Evolutionary conservation across 345 rosid species (phyloP), one percentile per base, ranked within the genome.

Genomic region (Nephelium lappaceum): DNA sequence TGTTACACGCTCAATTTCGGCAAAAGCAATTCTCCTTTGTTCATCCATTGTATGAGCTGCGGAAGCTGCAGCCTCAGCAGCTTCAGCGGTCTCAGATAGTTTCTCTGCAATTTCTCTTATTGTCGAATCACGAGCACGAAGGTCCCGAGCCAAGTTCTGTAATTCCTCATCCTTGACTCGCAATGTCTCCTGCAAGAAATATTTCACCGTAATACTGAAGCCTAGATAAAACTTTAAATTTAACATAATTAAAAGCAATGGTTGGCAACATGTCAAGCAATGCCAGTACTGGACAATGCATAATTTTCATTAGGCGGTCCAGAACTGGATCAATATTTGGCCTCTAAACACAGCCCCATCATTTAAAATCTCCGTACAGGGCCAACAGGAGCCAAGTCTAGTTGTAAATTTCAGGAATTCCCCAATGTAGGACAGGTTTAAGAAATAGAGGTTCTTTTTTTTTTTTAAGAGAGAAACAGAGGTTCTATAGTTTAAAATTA

Each of bases 1-100:
- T 67, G 84, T 88, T 77, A 94, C 67, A 66, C 89, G 91, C 83
- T 91, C 98, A 79, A 94, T 79, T 87, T 97, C 98, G 57, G 82
- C 86, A 76, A 92, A 93, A 60, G 88, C 93, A 51, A 88, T 83
- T 83, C 89, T 91, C 83, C 98, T 86, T 70, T 94, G 99, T 81
- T 93, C 97, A 86, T 94, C 98, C 95, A 97, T 93, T 16, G 89
- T 81, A 77, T 89, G 93, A 70, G 98, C 98, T 23, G 99, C 98
- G 78, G 93, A 84, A 67, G 99, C 99, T 10, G 99, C 99, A 83
- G 91, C 90, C 86, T 94, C 98, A 72, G 98, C 98, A 81, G 99
- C 98, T 86, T 97, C 99, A 74, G 99, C 98, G 5, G 99, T 94
- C 88, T 93, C 98, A 39, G 97, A 80, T 53, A 97, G 86, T 82